Base-by-base conservation (phyloP, 2,329 filamentous ascomycete genomes). In the Talaromyces sp. region DNA sequence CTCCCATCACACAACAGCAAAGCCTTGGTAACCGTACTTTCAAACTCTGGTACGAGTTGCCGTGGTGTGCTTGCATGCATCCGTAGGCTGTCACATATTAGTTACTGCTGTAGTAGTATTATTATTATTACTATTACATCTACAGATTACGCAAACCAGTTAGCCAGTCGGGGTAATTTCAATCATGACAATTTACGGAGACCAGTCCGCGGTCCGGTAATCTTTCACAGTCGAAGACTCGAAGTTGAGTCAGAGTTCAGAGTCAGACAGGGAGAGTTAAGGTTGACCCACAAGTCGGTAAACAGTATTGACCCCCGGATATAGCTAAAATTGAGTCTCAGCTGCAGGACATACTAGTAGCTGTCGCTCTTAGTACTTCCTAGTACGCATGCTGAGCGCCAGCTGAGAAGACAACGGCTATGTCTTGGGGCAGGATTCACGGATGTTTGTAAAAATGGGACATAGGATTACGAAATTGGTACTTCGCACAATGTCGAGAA, bases 201-300 rank as follows among this genome's bases (percentile, higher is more conserved):
- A 56, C 52, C 31, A 56, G 52, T 22, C 33, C 33, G 5, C 24
- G 24, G 52, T 39, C 52, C 50, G 45, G 24, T 24, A 47, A 37
- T 10, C 13, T 13, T 13, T 13, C 1, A 4, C 9, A 37, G 35
- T 37, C 35, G 13, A 35, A 35, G 33, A 10, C 33, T 22, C 22
- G 22, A 37, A 37, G 27, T 31, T 31, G 3, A 37, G 45, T 27
- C 47, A 50, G 27, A 50, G 47, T 50, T 50, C 47, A 27, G 10
- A 49, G 16, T 19, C n/a, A 56, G 27, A 35, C 14, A 31, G 37
- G 27, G 16, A 54, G 33, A 56, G 52, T 56, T 56, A 56, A 56
- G 52, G 52, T 56, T 56, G 52, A 56, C 52, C 52, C 52, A 56
- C 52, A 56, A 22, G 16, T 37, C 52, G 22, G 52, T 24, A 24